These are phyloP conservation scores for Fusarium tricinctum DNA, from an alignment of 2,329 filamentous ascomycete species.

Conservation along the genomic window DNA sequence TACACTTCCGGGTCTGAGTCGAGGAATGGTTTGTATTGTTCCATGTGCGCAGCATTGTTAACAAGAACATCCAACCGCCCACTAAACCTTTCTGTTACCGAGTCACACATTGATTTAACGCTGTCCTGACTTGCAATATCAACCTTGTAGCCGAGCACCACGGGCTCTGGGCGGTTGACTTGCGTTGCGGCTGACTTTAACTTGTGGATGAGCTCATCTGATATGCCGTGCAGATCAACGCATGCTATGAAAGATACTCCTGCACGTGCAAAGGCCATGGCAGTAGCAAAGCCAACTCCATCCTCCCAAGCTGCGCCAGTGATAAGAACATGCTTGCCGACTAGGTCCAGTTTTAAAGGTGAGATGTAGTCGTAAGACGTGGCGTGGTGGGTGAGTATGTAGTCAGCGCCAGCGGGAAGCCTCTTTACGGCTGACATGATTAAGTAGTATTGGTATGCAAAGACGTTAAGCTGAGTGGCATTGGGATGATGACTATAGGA, in stretches of 20 bases:
- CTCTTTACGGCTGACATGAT: background rate
- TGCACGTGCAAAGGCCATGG: background rate
- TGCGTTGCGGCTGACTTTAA: background rate
- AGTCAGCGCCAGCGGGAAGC: background rate
- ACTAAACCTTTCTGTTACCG: background rate
- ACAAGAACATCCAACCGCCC: background rate
- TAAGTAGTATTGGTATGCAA: background rate
- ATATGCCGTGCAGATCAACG: background rate
- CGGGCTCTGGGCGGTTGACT: background rate
- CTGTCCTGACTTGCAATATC: background rate
- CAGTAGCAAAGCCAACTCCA: background rate
- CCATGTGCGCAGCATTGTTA: background rate
- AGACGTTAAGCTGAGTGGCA: background rate
- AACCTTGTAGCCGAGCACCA: background rate
- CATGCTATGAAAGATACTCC: background rate
- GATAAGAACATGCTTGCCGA: background rate
- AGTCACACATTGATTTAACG: background rate
- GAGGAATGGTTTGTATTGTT: background rate
- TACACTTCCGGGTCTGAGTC: background rate
- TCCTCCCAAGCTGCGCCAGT: background rate
- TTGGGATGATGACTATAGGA: fast-evolving
- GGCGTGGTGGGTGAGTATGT: background rate
- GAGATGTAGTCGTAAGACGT: background rate
- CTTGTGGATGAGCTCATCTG: background rate
- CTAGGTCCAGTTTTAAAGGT: background rate